Percentiles rank a stretch among this genome's conserved stretches.
Evolutionary conservation across 208 protist genomes (phyloP).

Genomic region (Phytomonas serpens): DNA sequence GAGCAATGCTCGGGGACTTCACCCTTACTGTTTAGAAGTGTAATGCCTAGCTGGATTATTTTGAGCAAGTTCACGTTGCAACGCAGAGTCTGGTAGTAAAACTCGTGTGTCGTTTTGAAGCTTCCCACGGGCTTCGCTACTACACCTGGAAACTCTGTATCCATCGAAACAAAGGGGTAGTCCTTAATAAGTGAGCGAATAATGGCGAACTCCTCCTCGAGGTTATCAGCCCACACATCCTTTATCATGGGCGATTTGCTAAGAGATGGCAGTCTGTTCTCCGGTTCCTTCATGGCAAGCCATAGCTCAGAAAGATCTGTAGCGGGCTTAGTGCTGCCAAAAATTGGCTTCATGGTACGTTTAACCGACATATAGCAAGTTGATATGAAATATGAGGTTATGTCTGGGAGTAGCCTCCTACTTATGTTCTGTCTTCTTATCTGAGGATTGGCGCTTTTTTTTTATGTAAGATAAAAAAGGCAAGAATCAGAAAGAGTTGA

Average conservation of each 20-base stretch:
- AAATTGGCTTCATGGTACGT: background rate
- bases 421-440: background rate
- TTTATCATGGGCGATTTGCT: constrained; percentile 86
- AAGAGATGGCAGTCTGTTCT: constrained; percentile 53
- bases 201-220: constrained; percentile 94
- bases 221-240: constrained; percentile 96
- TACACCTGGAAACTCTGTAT: constrained; percentile 99
- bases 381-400: background rate
- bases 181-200: constrained; percentile 93
- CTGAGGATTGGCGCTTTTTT: background rate
- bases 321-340: background rate
- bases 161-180: constrained; percentile 96
- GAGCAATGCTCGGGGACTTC: constrained; percentile 91
- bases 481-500: background rate
- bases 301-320: background rate
- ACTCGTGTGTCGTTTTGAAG: constrained; percentile 93
- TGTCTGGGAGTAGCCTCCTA: background rate
- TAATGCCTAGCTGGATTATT: constrained; percentile 98
- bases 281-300: constrained; percentile 13
- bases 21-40: constrained; percentile 96
- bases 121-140: constrained; percentile 94
- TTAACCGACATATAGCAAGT: background rate
- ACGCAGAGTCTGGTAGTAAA: constrained; percentile 95
- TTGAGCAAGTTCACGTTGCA: constrained; percentile 99
- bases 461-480: background rate